Evolutionary conservation across 345 rosid species (phyloP).

Genomic region (Anastatica hierochuntica): DNA sequence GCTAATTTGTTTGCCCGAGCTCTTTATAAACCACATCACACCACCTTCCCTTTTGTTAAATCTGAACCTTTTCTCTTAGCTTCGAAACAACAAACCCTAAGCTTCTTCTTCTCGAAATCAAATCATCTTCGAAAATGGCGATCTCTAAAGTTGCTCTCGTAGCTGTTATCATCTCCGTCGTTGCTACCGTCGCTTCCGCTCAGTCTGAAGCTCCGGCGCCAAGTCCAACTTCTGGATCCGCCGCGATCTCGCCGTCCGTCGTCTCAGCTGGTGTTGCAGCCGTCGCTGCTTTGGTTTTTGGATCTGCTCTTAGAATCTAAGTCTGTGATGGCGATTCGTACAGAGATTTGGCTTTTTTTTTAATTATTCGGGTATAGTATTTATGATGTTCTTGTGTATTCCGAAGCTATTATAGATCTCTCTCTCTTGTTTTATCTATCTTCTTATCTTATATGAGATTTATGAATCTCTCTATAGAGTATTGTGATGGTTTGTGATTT

Average conservation of each 20-base stretch:
- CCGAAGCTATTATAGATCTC: too few species aligned
- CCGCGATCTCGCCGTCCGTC: slow-evolving; percentile 29
- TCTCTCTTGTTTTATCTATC: neutral
- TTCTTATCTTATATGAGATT: too few species aligned
- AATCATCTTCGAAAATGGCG: slow-evolving; percentile 34
- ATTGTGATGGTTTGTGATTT: too few species aligned
- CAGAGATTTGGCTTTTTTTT: neutral
- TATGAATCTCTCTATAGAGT: too few species aligned
- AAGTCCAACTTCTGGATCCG: slow-evolving; percentile 38
- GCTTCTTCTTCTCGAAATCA: too few species aligned
- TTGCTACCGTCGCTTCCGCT: slow-evolving; percentile 28
- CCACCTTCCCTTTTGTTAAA: too few species aligned
- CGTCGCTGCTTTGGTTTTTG: slow-evolving; percentile 29
- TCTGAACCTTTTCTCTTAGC: too few species aligned
- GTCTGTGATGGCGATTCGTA: slow-evolving; percentile 11
- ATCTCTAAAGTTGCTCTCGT: slow-evolving; percentile 24
- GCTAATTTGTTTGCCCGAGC: too few species aligned
- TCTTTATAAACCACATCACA: too few species aligned
- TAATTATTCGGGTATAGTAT: too few species aligned
- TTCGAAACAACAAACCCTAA: too few species aligned
- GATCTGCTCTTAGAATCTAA: slow-evolving; percentile 42
- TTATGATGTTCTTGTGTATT: too few species aligned
- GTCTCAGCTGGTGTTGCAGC: slow-evolving; percentile 29
- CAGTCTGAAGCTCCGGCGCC: slow-evolving; percentile 53
- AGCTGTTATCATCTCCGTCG: slow-evolving; percentile 19